Conservation (phyloP, 176 grass and related monocot species). For the Aegilops longissima region DNA sequence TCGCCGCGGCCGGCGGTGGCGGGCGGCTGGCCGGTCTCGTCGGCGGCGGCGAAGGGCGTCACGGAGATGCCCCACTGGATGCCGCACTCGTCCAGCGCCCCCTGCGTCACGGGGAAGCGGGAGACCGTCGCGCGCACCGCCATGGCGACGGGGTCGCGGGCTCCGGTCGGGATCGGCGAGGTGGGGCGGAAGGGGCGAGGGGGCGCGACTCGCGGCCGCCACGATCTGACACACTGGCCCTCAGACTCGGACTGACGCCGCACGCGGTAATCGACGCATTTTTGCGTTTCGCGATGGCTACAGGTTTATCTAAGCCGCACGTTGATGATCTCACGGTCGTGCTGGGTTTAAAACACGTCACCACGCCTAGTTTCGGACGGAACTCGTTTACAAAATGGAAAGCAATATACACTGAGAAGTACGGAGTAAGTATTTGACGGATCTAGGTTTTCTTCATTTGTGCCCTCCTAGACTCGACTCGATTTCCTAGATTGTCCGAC, state of each 20-base stretch:
- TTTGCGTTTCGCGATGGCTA: background rate
- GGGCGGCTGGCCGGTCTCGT: slow-evolving; percentile 64
- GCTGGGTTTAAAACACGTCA: slow-evolving; percentile 15
- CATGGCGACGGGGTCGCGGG: slow-evolving; percentile 32
- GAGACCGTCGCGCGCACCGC: slow-evolving; percentile 69
- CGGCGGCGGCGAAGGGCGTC: slow-evolving; percentile 68
- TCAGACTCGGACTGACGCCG: background rate
- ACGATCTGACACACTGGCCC: slow-evolving; percentile 15
- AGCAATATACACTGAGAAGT: too few relatives aligned
- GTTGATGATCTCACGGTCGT: slow-evolving; percentile 1
- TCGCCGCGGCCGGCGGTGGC: slow-evolving; percentile 42
- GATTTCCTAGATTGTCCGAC: too few relatives aligned
- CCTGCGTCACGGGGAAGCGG: slow-evolving; percentile 59
- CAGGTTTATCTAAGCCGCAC: background rate
- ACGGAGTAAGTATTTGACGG: too few relatives aligned
- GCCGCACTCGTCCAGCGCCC: slow-evolving; percentile 53
- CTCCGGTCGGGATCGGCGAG: slow-evolving; percentile 1
- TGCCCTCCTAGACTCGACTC: too few relatives aligned
- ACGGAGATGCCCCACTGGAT: slow-evolving; percentile 81
- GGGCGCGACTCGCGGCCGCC: background rate
- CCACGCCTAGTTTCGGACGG: background rate
- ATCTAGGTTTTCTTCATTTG: too few relatives aligned
- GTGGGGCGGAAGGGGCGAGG: background rate
- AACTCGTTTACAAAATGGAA: too few relatives aligned
- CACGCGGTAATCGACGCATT: background rate